Evolutionary conservation across 495 filamentous ascomycete genomes (phyloP).

Genomic region (Xylaria palmicola): DNA sequence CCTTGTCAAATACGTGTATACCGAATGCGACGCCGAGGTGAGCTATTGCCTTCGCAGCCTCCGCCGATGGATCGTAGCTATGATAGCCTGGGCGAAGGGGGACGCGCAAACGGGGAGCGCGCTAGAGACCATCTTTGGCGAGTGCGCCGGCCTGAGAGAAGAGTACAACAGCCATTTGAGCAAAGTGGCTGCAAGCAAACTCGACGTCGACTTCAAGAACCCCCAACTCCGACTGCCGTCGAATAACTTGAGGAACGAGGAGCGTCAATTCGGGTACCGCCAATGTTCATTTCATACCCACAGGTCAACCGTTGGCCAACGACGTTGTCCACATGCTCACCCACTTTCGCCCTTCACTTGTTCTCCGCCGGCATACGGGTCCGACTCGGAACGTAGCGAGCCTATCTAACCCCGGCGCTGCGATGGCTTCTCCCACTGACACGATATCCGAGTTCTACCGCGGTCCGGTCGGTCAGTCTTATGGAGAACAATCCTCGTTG

Average conservation of each 20-base stretch:
- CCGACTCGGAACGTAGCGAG: slow-evolving; percentile 27
- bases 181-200: slow-evolving; percentile 41
- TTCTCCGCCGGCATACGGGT: slow-evolving; percentile 21
- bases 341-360: slow-evolving; percentile 16
- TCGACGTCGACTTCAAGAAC: slow-evolving; percentile 49
- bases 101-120: slow-evolving; percentile 20
- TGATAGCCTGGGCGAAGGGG: slow-evolving; percentile 46
- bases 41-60: slow-evolving; percentile 43
- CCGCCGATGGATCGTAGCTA: slow-evolving; percentile 49
- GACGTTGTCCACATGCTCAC: slow-evolving; percentile 38
- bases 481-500: neutral
- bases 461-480: too few relatives aligned
- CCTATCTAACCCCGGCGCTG: slow-evolving; percentile 17
- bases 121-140: slow-evolving; percentile 36
- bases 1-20: slow-evolving; percentile 45
- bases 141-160: slow-evolving; percentile 36
- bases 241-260: slow-evolving; percentile 44
- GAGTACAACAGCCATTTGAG: slow-evolving; percentile 44
- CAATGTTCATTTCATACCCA: slow-evolving; percentile 52
- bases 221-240: slow-evolving; percentile 46
- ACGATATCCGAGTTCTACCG: too few relatives aligned
- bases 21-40: slow-evolving; percentile 39
- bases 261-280: slow-evolving; percentile 48
- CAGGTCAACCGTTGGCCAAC: slow-evolving; percentile 42
- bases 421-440: slow-evolving; percentile 14